Evolutionary conservation across 169 alveolate species (phyloP).

Genomic region (Theileria parva): DNA sequence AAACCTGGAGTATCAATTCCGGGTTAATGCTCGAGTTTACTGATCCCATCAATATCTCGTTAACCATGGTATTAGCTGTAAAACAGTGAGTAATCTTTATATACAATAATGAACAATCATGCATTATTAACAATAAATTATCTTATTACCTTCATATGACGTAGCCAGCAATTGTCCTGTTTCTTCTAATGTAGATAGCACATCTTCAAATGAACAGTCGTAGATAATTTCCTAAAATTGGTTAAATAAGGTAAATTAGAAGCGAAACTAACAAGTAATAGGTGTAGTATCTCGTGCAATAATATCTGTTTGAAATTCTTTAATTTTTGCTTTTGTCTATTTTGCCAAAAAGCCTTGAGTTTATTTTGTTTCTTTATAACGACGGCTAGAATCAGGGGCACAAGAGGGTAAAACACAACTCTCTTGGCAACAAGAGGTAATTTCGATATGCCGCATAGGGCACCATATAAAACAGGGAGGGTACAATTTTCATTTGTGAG

Average conservation of each 20-base stretch:
- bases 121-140: neutral
- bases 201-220: conserved; percentile 61
- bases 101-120: neutral
- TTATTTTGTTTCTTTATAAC: conserved; percentile 40
- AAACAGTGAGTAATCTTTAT: neutral
- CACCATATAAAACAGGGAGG: conserved; percentile 51
- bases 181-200: conserved; percentile 46
- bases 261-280: conserved; percentile 26
- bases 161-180: conserved; percentile 41
- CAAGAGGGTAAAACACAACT: conserved; percentile 55
- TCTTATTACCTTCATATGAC: conserved; percentile 34
- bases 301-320: conserved; percentile 39
- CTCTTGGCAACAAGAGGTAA: conserved; percentile 55
- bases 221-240: conserved; percentile 29
- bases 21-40: conserved; percentile 50
- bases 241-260: too few relatives aligned
- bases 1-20: conserved; percentile 44
- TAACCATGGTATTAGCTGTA: conserved; percentile 45
- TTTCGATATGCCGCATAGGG: conserved; percentile 58
- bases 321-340: conserved; percentile 17
- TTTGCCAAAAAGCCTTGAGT: conserved; percentile 17
- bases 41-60: conserved; percentile 57
- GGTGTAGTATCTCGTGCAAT: conserved; percentile 56
- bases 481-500: conserved; percentile 36
- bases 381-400: conserved; percentile 48